Evolutionary conservation across 2,329 filamentous ascomycete genomes (phyloP).

Genomic region (Diaporthe amygdali): DNA sequence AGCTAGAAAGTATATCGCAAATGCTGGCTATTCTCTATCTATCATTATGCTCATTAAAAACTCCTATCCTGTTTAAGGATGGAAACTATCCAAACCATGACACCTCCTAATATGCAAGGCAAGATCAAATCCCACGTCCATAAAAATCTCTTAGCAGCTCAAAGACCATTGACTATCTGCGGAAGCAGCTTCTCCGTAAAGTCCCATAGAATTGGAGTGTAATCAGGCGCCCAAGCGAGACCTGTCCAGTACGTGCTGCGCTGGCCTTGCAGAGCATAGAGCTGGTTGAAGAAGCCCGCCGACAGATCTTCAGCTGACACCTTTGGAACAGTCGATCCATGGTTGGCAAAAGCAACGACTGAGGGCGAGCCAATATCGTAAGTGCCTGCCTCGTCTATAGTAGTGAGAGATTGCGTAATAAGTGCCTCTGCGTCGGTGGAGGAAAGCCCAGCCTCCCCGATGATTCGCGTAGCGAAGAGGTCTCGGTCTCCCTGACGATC

Average conservation of each 20-base stretch:
- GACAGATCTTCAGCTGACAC: not conserved
- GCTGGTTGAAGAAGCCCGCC: constrained; percentile 9
- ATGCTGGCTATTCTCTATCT: no score
- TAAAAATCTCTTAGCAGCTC: not conserved
- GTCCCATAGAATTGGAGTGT: constrained; percentile 13
- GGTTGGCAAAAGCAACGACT: constrained; percentile 3
- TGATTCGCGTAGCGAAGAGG: not conserved
- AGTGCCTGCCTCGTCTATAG: not conserved
- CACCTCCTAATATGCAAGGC: not conserved
- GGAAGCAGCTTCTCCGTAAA: constrained; percentile 10
- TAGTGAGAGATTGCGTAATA: not conserved
- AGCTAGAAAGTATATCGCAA: no score
- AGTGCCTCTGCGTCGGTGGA: not conserved
- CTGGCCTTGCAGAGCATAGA: constrained; percentile 7
- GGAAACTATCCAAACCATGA: no score
- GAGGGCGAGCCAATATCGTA: not conserved
- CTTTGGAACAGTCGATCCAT: constrained; percentile 9
- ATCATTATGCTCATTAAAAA: no score
- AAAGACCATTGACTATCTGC: not conserved
- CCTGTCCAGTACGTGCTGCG: constrained; percentile 13
- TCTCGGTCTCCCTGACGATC: constrained; percentile 1
- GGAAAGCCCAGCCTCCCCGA: not conserved
- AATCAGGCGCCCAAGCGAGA: constrained; percentile 6
- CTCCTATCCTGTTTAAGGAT: no score
- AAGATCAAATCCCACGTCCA: no score